These are phyloP conservation scores for Lepiota venenata DNA, from an alignment of 768 basidiomycete species.

Conservation along the genomic window DNA sequence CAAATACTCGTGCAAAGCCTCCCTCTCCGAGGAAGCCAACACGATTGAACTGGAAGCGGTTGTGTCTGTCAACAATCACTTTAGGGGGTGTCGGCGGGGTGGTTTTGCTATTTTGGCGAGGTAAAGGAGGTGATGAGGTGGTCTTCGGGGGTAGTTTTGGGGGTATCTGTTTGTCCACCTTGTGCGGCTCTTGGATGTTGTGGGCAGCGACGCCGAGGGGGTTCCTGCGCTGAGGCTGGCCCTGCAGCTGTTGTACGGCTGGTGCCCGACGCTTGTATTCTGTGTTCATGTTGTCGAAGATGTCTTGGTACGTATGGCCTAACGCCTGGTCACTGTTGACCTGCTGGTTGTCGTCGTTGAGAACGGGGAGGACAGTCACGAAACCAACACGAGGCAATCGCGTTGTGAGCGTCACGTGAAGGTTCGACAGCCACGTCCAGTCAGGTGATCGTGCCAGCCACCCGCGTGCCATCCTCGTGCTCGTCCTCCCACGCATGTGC, in stretches of 20 bases:
- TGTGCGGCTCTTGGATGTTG: conserved; percentile 14
- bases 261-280: conserved; percentile 10
- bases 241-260: conserved; percentile 16
- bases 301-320: conserved; percentile 14
- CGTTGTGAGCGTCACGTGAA: conserved; percentile 12
- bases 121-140: conserved; percentile 61
- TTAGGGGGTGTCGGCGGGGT: conserved; percentile 79
- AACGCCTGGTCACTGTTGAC: conserved; percentile 11
- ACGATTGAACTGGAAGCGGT: conserved; percentile 56
- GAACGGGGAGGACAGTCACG: background rate
- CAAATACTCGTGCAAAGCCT: conserved; percentile 96
- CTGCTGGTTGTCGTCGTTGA: background rate
- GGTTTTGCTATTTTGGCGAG: conserved; percentile 80
- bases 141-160: conserved; percentile 38
- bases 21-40: conserved; percentile 93
- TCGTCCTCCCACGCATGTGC: background rate
- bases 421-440: conserved; percentile 1
- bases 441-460: conserved; percentile 9
- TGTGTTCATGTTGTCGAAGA: background rate
- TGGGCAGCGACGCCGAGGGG: conserved; percentile 5
- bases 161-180: conserved; percentile 25
- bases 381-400: conserved; percentile 12
- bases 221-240: conserved; percentile 10
- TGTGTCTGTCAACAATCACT: conserved; percentile 64
- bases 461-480: background rate